Base-by-base conservation (phyloP, 495 filamentous ascomycete species). In the Neurospora sp. region DNA sequence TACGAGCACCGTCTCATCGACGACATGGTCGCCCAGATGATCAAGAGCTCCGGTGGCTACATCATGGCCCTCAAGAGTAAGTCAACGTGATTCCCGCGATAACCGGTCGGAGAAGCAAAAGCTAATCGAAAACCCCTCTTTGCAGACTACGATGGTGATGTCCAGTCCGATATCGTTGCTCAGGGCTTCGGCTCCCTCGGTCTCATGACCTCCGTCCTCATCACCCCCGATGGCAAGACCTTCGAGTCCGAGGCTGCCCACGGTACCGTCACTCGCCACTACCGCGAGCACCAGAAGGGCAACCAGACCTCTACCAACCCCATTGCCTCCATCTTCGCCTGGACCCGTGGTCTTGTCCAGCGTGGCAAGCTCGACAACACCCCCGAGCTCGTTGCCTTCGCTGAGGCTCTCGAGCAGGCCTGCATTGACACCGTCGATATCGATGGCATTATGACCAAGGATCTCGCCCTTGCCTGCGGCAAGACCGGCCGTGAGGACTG, bases 1-100 rank as follows among this genome's bases (percentile, higher is more conserved):
- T 99, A 99, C 81, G 96, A 99, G 90, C 96, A 99, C 85, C 91
- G 96, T 76, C 86, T 99, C 42, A 98, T 99, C 79, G 96, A 99
- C 84, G 96, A 99, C 85, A 99, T 99, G 96, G 96, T 99, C 72
- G 96, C 96, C 69, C 95, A 99, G 88, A 99, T 99, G 96, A 93
- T 99, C 87, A 99, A 99, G 90, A 93, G 90, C 83, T 90, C 91
- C 77, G 94, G 96, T 73, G 96, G 96, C 73, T 97, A 92, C 83
- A 88, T 98, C 81, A 99, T 99, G 88, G 96, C 96, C 73, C 87
- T 99, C 79, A 99, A 99, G 90, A 99, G 92, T 94, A 80, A 79
- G 91, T 85, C 40, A 37, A 70, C 48, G 53, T 41, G 22, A 53
- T 38, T 46, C 35, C 37, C 22, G 44, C 59, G 3, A 18, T 35